A percentile compares a stretch with the other conserved stretches of the same genome.
These are phyloP conservation scores for Magnolia changhungtana DNA, from an alignment of 164 flowering plant species.

Conservation along the genomic window DNA sequence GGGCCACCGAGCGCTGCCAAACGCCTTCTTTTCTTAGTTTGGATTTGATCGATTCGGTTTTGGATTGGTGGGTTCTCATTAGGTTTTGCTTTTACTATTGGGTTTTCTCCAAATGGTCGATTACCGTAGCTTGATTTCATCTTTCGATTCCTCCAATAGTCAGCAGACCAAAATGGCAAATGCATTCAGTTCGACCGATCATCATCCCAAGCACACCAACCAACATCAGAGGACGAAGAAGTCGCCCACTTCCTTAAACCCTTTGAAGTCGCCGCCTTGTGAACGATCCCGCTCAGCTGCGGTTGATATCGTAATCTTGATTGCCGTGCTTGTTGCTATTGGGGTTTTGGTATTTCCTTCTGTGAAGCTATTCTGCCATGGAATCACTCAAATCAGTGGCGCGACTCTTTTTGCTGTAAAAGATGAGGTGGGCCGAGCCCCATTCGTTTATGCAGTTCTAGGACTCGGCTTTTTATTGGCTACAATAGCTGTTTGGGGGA, in stretches of 20 bases:
- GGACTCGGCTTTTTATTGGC: constrained; percentile 51
- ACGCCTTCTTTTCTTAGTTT: too few relatives aligned
- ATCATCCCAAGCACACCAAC: constrained; percentile 16
- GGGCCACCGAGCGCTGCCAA: too few relatives aligned
- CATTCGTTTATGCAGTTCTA: constrained; percentile 52
- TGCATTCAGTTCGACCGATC: constrained; percentile 14
- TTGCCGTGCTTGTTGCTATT: constrained; percentile 63
- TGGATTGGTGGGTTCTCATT: neutral
- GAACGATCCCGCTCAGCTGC: constrained; percentile 54
- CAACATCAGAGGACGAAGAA: constrained; percentile 28
- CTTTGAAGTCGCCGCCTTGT: constrained; percentile 37
- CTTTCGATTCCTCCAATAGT: constrained; percentile 10
- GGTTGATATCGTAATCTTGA: constrained; percentile 61
- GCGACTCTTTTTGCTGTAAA: constrained; percentile 23
- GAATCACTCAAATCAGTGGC: constrained; percentile 26
- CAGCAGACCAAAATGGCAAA: constrained; percentile 18
- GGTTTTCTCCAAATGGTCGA: constrained; percentile 23
- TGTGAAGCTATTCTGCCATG: constrained; percentile 25
- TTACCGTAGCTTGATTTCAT: constrained; percentile 15
- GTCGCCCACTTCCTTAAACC: constrained; percentile 27
- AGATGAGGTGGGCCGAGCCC: constrained; percentile 51
- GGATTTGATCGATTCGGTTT: neutral
- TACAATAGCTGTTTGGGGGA: constrained; percentile 42
- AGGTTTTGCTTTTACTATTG: neutral
- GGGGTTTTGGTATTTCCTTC: constrained; percentile 71